Base-by-base conservation (phyloP, 306 rosid genomes). In the Alnus glutinosa region DNA sequence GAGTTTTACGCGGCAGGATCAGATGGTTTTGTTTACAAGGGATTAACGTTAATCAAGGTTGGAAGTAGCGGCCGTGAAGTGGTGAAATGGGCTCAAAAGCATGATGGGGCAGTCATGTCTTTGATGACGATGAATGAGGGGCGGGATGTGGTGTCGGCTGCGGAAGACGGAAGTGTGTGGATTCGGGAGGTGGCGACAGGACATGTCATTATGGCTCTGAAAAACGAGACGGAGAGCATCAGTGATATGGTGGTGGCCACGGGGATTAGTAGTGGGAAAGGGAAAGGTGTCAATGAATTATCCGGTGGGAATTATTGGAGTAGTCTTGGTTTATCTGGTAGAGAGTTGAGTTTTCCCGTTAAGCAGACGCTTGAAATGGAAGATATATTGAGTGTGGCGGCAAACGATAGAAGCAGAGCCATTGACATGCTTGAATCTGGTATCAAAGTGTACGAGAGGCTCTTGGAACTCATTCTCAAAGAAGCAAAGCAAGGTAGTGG, bases 91-190 rank as follows among this genome's bases (percentile, higher is more conserved):
- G 19, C 76, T 23, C 54, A 63, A 3, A 77, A 78, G n/a, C 98
- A 90, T 37, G 18, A 37, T 36, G 86, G 82, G 36, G 69, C 87
- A 23, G 70, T 89, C 49, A 81, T 88, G 14, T 84, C 97, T 9
- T 50, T 90, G 81, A 77, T 14, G 30, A 66, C 86, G 77, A 85
- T 80, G 57, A 89, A 92, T 54, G 69, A 55, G 13, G 97, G 91
- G 76, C 79, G 51, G 49, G 78, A 85, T 74, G 73, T 92, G 84
- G 87, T 90, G 39, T 84, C 96, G 19, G 96, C 94, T 73, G 75
- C 92, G 4, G 96, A 92, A 78, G 89, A 94, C 75, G 98, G 97
- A 78, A 78, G 78, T 59, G 83, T 89, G 15, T 92, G 90, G 90
- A 64, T 86, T 64, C 82, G 92, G 98, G 78, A 88, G 48, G 76